Base-by-base conservation (phyloP, 2,329 filamentous ascomycete species). In the Monilinia aucupariae region DNA sequence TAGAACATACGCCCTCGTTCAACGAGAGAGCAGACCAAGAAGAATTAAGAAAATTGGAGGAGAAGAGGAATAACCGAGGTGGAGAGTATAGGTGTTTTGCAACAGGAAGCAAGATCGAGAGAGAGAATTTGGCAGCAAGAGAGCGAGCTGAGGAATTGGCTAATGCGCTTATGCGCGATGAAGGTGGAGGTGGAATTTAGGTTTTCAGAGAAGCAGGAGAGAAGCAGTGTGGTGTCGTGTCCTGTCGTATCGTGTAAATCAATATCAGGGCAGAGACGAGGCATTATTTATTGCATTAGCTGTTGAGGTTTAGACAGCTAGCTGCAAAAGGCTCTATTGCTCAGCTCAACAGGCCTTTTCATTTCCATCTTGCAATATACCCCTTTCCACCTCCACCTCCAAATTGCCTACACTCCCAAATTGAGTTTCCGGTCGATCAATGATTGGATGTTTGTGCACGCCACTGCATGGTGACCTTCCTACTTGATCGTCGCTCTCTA, bases 1-100 rank as follows among this genome's bases (percentile, higher is more conserved):
- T 15, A 25, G 15, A 20, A 22, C 30, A 47, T 4, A 43, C 41
- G 27, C 41, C 43, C 20, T 55, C 41, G 10, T 25, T 37, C 22
- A 49, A 56, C 7, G 50, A 61, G 25, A 55, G 37, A 48, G 59
- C 41, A 41, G 41, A 56, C 25, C 54, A 25, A 45, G 50, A 56
- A 17, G 50, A 56, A 45, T n/a, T 37, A 12, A 41, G 13, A 34
- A 55, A 25, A n/a, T 32, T 56, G 9, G 41, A 56, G 22, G 17
- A 56, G 17, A 61, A 37, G 34, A 54, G 59, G 37, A 20, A 47
- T 9, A 56, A 22, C 12, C 22, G 22, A 17, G 39, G 30, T 6
- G 59, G 51, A 3, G 12, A n/a, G 17, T 41, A 62, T 30, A 49
- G 12, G 15, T 62, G 43, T 47, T 25, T 30, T 13, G 25, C 41